Evolutionary conservation across 768 basidiomycete species (phyloP).

Genomic region (Gelatoporia subvermispora): DNA sequence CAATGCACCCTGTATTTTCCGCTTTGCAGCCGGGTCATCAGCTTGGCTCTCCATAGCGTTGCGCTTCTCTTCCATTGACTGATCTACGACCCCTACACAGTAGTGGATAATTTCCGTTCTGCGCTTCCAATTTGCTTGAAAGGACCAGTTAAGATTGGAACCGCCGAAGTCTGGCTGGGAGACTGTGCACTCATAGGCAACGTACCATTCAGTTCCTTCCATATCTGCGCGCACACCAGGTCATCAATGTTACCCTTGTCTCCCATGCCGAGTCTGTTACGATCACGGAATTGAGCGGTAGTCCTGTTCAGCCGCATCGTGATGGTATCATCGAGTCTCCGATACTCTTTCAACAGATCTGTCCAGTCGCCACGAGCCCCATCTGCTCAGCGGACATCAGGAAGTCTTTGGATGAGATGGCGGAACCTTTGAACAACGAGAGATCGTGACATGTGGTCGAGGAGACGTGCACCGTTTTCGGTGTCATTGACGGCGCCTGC

Average conservation of each 20-base stretch:
- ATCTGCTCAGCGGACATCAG: neutral
- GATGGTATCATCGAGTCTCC: constrained; percentile 75
- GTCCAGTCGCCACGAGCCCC: constrained; percentile 13
- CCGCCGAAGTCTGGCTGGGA: constrained; percentile 33
- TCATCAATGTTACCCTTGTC: constrained; percentile 58
- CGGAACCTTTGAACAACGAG: constrained; percentile 69
- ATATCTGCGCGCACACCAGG: constrained; percentile 69
- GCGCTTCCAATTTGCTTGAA: constrained; percentile 55
- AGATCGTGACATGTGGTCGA: constrained; percentile 69
- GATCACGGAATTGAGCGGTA: constrained; percentile 69
- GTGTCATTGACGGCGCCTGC: constrained; percentile 54
- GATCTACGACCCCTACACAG: constrained; percentile 67
- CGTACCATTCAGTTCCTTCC: constrained; percentile 77
- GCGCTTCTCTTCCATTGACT: constrained; percentile 53
- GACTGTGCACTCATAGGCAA: constrained; percentile 6
- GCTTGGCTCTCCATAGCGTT: constrained; percentile 36
- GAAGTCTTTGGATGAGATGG: constrained; percentile 5
- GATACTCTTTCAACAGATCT: constrained; percentile 83
- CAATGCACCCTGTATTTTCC: constrained; percentile 50
- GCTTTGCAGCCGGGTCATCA: constrained; percentile 40
- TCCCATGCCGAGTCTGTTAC: constrained; percentile 46
- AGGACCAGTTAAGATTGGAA: neutral
- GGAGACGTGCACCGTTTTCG: constrained; percentile 70
- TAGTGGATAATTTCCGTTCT: constrained; percentile 71
- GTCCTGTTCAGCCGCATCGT: constrained; percentile 79